Evolutionary conservation across 768 basidiomycete species (phyloP), one percentile per base, ranked within the genome.

Genomic region (Boletus tylopilopsis): DNA sequence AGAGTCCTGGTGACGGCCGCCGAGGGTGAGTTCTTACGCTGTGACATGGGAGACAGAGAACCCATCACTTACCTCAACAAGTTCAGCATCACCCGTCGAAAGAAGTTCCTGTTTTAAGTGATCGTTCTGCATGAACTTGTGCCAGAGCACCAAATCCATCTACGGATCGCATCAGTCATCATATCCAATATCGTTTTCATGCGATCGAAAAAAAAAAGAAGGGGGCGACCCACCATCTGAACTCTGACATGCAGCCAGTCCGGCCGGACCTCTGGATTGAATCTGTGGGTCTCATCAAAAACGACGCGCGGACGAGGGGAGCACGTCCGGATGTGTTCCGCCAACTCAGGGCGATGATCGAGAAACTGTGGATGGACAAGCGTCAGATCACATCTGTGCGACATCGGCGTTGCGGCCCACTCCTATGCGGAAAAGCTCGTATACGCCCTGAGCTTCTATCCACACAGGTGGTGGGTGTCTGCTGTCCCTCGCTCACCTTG

Each of bases 71-170:
- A 71, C 67, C 60, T 74, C 69, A 29, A 71, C 64, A 23, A 74
- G 65, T 35, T 71, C 65, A 30, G 71, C 69, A 39, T 65, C 58
- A 21, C 71, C 71, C 0, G 73, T 74, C 8, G 54, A 60, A 36
- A 76, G 64, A 48, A 74, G 64, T 34, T 71, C 55, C 24, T 51
- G 47, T 23, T 64, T 67, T 47, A 76, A 56, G 42, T 66, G 56
- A 4, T 54, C 58, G 45, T 76, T 70, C 58, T 74, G 75, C 38
- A 62, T 65, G 57, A 76, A 74, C 56, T 74, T 74, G 41, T 59
- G 55, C 53, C 59, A 64, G 13, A 76, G 58, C 39, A 73, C 69
- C 49, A 66, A 42, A 44, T 75, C 73, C 72, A 74, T 73, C 67
- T 68, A 23, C 46, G 37, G 24, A 24, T 38, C 4, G 10, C 36